These are phyloP conservation scores for Epichloe typhina DNA, from an alignment of 2,329 filamentous ascomycete species.

Conservation along the genomic window DNA sequence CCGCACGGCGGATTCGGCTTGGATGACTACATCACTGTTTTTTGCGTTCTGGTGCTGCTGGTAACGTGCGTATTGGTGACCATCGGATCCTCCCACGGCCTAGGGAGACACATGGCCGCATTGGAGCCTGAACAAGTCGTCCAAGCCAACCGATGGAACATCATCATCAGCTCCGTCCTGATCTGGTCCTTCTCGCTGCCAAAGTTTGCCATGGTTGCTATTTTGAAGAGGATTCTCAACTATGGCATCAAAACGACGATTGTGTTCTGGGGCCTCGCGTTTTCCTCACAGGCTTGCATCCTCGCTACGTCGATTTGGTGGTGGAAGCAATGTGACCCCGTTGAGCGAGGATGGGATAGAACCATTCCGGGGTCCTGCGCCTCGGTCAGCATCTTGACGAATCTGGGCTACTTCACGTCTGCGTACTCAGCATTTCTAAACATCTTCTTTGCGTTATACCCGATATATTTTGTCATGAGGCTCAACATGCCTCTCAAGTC, in stretches of 20 bases:
- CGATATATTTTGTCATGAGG: slow-evolving; percentile 14
- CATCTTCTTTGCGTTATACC: slow-evolving; percentile 15
- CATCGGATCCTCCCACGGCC: slow-evolving; percentile 12
- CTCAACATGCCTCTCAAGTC: slow-evolving; percentile 15
- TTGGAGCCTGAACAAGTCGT: slow-evolving; percentile 5
- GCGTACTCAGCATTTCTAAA: slow-evolving; percentile 15
- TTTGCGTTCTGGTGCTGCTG: slow-evolving; percentile 11
- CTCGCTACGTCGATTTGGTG: slow-evolving; percentile 15
- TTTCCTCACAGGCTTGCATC: slow-evolving; percentile 12
- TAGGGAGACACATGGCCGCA: slow-evolving; percentile 9
- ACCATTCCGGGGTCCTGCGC: slow-evolving; percentile 11
- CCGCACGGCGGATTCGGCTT: slow-evolving; percentile 12
- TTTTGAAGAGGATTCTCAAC: slow-evolving; percentile 15
- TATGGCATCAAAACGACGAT: slow-evolving; percentile 13
- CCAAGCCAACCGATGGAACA: slow-evolving; percentile 13
- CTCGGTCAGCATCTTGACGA: slow-evolving; percentile 9
- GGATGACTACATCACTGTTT: slow-evolving; percentile 13
- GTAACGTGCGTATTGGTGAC: slow-evolving; percentile 12
- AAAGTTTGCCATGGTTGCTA: slow-evolving; percentile 16
- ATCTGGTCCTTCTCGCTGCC: slow-evolving; percentile 16
- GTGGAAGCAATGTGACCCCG: slow-evolving; percentile 13
- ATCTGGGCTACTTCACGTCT: slow-evolving; percentile 15
- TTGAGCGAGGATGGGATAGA: slow-evolving; percentile 13
- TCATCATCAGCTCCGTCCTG: slow-evolving; percentile 13
- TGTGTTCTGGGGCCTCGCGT: slow-evolving; percentile 12